Conservation (phyloP, 177 flowering plant species). For the Vitis hybrid region DNA sequence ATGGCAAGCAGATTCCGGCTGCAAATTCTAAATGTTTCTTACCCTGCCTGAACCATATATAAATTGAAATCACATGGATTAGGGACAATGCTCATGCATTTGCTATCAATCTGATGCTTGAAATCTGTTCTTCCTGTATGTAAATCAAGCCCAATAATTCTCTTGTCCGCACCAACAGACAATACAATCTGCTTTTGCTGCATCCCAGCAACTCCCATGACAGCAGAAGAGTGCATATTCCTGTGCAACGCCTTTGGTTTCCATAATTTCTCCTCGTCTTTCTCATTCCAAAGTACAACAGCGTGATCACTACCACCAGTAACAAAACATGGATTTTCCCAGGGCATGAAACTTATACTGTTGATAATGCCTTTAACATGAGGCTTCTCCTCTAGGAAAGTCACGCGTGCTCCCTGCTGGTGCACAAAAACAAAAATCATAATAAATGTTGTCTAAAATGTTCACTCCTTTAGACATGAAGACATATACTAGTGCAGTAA, state of each 20-base stretch:
- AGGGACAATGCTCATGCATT: constrained; percentile 90
- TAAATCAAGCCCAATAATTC: constrained; percentile 79
- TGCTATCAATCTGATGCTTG: constrained; percentile 86
- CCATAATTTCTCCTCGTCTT: constrained; percentile 57
- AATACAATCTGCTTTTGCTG: constrained; percentile 67
- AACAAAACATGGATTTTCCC: constrained; percentile 68
- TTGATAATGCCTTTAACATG: constrained; percentile 91
- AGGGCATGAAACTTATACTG: constrained; percentile 75
- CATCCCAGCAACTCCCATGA: constrained; percentile 96
- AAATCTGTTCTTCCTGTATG: constrained; percentile 58
- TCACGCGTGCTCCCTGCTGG: constrained; percentile 63
- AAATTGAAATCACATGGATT: constrained; percentile 95
- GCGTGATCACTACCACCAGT: constrained; percentile 98
- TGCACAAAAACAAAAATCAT: constrained; percentile 8
- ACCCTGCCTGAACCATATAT: constrained; percentile 97
- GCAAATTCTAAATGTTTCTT: constrained; percentile 20
- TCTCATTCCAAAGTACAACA: constrained; percentile 78
- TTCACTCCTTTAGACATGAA: too few species aligned
- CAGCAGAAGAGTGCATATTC: constrained; percentile 82
- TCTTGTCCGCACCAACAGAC: constrained; percentile 88
- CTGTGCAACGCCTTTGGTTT: constrained; percentile 78
- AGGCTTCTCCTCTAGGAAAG: constrained; percentile 75
- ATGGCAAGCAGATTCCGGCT: not conserved
- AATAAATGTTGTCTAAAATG: too few species aligned
- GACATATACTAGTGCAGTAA: too few species aligned